phyloP scores from a whole-genome alignment of 2,329 filamentous ascomycete species.

The Thermothelomyces thermophilus region DNA sequence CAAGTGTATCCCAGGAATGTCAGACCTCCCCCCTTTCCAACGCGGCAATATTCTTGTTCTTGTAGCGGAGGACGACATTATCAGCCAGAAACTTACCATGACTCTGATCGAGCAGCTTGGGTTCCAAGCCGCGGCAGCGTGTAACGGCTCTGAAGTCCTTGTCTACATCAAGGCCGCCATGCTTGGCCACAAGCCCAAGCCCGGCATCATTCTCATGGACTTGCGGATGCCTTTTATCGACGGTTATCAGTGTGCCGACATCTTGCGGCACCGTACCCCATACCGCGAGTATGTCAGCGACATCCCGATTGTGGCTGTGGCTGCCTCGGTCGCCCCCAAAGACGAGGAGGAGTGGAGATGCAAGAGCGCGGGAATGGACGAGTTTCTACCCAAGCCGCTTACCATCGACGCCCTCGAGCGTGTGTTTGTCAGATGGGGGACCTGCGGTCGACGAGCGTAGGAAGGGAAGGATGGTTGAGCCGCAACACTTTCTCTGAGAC shows the following conservation, averaged over 20 bases:
- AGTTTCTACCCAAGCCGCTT: too few relatives aligned
- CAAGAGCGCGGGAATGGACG: constrained; percentile 45
- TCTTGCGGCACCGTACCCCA: constrained; percentile 60
- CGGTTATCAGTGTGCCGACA: constrained; percentile 69
- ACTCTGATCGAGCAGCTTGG: constrained; percentile 69
- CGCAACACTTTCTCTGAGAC: too few relatives aligned
- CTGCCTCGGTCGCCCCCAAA: constrained; percentile 44
- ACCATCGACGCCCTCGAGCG: too few relatives aligned
- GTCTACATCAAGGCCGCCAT: constrained; percentile 60
- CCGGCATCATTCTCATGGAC: constrained; percentile 74
- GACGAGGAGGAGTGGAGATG: constrained; percentile 48
- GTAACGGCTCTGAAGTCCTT: constrained; percentile 73
- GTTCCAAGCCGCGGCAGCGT: constrained; percentile 63
- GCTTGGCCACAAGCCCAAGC: constrained; percentile 45
- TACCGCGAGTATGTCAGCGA: constrained; percentile 54
- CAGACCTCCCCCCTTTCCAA: constrained; percentile 49
- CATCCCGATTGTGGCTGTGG: constrained; percentile 51
- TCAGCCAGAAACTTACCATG: constrained; percentile 43
- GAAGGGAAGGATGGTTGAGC: too few relatives aligned
- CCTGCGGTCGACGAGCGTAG: too few relatives aligned
- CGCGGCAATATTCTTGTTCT: constrained; percentile 61
- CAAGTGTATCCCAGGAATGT: constrained; percentile 29
- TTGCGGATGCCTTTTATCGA: constrained; percentile 72
- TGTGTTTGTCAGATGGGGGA: too few relatives aligned
- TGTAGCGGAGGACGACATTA: constrained; percentile 70